Conservation (phyloP, 306 rosid genomes). For the Lotus japonicus region DNA sequence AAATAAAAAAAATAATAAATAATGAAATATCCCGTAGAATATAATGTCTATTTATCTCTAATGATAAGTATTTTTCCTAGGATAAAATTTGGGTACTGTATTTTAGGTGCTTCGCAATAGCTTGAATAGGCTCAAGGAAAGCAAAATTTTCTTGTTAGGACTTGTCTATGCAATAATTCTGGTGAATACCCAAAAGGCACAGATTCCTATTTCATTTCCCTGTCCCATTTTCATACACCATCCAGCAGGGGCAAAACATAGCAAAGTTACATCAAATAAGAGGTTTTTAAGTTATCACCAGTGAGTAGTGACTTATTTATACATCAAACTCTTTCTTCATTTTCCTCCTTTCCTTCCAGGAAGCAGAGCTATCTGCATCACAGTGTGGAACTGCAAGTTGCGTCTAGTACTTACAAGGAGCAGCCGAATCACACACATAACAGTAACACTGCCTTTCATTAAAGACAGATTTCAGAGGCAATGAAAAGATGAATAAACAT, state of each 20-base stretch:
- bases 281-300: background rate
- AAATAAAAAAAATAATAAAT: too few relatives aligned
- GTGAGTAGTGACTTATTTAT: background rate
- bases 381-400: background rate
- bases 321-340: background rate
- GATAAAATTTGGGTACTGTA: too few relatives aligned
- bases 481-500: background rate
- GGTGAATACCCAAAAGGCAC: background rate
- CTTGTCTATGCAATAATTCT: background rate
- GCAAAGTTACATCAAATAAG: background rate
- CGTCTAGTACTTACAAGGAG: constrained; percentile 38
- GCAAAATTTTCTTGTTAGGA: too few relatives aligned
- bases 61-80: too few relatives aligned
- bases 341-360: constrained; percentile 10
- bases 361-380: constrained; percentile 3
- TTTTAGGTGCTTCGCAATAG: too few relatives aligned
- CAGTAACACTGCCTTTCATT: constrained; percentile 61
- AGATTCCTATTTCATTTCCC: background rate
- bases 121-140: too few relatives aligned
- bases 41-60: too few relatives aligned
- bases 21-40: too few relatives aligned
- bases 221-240: background rate
- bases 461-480: background rate
- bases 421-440: constrained; percentile 42
- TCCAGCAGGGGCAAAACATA: background rate